Percentiles rank a stretch among this genome's conserved stretches.
These are phyloP conservation scores for Phylloporus arenicola DNA, from an alignment of 768 basidiomycete species.

Conservation along the genomic window DNA sequence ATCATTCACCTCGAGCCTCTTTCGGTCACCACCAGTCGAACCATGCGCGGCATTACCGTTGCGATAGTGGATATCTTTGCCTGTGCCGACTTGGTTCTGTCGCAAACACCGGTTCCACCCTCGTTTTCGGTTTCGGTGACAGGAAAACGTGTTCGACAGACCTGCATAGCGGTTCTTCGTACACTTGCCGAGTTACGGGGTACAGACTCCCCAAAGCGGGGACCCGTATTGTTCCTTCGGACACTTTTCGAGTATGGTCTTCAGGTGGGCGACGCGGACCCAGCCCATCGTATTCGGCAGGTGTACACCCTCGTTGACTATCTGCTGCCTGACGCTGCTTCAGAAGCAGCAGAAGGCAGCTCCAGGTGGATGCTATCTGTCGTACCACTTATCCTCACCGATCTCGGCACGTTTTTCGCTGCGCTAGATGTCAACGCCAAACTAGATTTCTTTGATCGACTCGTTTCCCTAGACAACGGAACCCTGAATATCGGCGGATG, in stretches of 20 bases:
- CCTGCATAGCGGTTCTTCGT: constrained; percentile 48
- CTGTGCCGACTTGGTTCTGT: constrained; percentile 45
- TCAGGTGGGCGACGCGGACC: constrained; percentile 42
- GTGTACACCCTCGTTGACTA: constrained; percentile 52
- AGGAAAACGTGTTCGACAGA: constrained; percentile 40
- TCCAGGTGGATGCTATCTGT: constrained; percentile 48
- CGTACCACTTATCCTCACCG: constrained; percentile 51
- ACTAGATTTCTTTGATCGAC: constrained; percentile 46
- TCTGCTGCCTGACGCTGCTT: constrained; percentile 41
- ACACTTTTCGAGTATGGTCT: constrained; percentile 50
- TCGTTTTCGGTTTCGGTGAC: constrained; percentile 7
- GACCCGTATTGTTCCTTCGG: constrained; percentile 50
- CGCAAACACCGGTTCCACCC: constrained; percentile 32
- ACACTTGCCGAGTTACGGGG: constrained; percentile 31
- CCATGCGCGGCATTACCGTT: constrained; percentile 39
- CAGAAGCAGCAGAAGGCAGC: constrained; percentile 27
- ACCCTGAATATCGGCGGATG: constrained; percentile 42
- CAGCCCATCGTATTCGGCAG: constrained; percentile 51
- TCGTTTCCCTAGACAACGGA: constrained; percentile 49
- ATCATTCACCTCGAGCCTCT: constrained; percentile 41
- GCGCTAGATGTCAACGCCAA: constrained; percentile 53
- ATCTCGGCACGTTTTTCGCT: constrained; percentile 52
- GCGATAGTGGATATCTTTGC: constrained; percentile 51
- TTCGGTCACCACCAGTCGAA: constrained; percentile 48
- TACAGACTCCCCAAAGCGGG: constrained; percentile 30